These are phyloP conservation scores for Babesia bovis DNA, from an alignment of 169 alveolate genomes.

Conservation along the genomic window DNA sequence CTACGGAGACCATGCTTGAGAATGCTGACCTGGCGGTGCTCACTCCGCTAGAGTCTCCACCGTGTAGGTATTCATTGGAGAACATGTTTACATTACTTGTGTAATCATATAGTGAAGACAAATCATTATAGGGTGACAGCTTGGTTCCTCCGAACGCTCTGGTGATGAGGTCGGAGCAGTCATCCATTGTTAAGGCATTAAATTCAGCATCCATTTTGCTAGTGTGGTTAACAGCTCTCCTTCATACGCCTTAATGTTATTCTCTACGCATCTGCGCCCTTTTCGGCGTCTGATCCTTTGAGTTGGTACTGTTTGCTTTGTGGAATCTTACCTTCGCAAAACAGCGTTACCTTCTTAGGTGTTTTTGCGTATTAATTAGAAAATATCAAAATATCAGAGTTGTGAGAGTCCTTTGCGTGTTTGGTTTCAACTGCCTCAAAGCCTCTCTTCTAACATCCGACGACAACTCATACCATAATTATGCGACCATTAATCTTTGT, in stretches of 20 bases:
- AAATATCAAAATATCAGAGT: too few relatives aligned
- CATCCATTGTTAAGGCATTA: neutral
- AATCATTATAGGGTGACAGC: constrained; percentile 12
- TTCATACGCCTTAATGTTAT: neutral
- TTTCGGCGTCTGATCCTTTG: neutral
- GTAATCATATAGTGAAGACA: constrained; percentile 4
- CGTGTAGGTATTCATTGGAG: neutral
- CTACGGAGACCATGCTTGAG: constrained; percentile 26
- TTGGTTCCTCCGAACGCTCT: constrained; percentile 20
- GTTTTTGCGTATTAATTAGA: too few relatives aligned
- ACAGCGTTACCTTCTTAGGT: too few relatives aligned
- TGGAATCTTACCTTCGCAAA: neutral
- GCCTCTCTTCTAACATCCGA: neutral
- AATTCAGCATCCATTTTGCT: constrained; percentile 7
- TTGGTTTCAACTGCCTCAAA: neutral
- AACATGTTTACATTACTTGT: neutral
- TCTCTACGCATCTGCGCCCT: neutral
- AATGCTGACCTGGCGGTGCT: constrained; percentile 16
- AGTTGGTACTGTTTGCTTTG: neutral
- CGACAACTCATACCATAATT: neutral
- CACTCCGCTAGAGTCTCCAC: neutral
- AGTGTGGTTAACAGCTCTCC: neutral
- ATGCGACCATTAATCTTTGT: neutral
- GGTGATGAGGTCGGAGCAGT: constrained; percentile 21
- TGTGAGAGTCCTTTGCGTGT: neutral